These are phyloP conservation scores for Aspergillus fijiensis DNA, from an alignment of 2,329 filamentous ascomycete genomes.

Conservation along the genomic window DNA sequence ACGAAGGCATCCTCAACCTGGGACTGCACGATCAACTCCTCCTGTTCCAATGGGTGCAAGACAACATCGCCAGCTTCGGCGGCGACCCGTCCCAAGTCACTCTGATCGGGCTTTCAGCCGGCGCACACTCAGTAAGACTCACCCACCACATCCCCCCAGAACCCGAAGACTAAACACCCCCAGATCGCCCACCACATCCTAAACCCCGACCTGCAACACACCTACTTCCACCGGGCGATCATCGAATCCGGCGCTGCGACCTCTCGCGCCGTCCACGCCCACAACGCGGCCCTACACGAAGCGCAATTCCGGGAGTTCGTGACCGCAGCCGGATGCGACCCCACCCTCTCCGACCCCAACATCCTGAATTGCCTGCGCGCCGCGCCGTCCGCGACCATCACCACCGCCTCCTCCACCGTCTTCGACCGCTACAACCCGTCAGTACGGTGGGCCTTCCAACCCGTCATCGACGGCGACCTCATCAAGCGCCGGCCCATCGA, in stretches of 20 bases:
- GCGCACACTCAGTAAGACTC: conserved; percentile 20
- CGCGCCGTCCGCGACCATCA: conserved; percentile 37
- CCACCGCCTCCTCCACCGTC: conserved; percentile 42
- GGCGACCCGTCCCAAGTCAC: conserved; percentile 11
- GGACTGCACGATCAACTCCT: conserved; percentile 33
- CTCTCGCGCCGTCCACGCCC: conserved; percentile 48
- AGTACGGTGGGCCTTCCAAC: conserved; percentile 63
- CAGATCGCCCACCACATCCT: conserved; percentile 69
- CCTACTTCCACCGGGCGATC: conserved; percentile 48
- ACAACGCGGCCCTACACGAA: conserved; percentile 43
- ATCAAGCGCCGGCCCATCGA: conserved; percentile 59
- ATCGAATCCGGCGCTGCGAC: conserved; percentile 50
- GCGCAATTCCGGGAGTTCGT: conserved; percentile 48
- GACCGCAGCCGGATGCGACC: conserved; percentile 33
- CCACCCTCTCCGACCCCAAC: conserved; percentile 26
- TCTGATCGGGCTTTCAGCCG: conserved; percentile 12
- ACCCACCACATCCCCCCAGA: conserved; percentile 6
- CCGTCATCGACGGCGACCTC: conserved; percentile 63
- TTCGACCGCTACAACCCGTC: conserved; percentile 50
- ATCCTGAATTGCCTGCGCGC: conserved; percentile 46
- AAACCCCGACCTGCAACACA: conserved; percentile 35
- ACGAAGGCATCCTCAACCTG: conserved; percentile 11
- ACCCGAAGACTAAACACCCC: too few relatives aligned
- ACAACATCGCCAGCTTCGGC: conserved; percentile 9
- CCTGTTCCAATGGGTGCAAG: conserved; percentile 27